Conservation (phyloP, 345 rosid genomes). For the Eucalyptus erythrocorys region DNA sequence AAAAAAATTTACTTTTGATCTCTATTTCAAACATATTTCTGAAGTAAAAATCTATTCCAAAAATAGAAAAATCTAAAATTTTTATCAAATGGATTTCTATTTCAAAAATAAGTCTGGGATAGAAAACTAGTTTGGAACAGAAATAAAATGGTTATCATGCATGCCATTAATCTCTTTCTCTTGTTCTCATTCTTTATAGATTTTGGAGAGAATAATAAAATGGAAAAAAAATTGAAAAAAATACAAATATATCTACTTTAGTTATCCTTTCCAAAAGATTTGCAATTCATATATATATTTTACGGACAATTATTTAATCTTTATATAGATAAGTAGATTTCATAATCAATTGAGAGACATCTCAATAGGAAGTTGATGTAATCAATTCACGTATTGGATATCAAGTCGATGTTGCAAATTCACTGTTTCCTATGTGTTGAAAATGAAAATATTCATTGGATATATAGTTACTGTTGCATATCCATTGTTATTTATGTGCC, state of each 20-base stretch:
- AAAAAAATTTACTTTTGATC: too few species aligned
- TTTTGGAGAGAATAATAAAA: neutral
- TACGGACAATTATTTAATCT: too few species aligned
- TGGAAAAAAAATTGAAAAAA: accelerated
- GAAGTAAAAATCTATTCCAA: too few species aligned
- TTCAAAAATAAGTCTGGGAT: too few species aligned
- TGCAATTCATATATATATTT: too few species aligned
- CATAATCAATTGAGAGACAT: neutral
- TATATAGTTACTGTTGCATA: neutral
- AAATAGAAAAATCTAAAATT: too few species aligned
- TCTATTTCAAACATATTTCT: too few species aligned
- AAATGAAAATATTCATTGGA: neutral
- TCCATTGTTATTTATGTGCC: neutral
- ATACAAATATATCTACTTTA: too few species aligned
- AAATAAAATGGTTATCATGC: too few species aligned
- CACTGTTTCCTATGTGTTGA: neutral
- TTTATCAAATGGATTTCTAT: too few species aligned
- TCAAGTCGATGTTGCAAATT: neutral
- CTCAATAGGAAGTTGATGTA: neutral
- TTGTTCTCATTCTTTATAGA: neutral
- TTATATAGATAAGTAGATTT: neutral
- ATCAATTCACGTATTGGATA: neutral
- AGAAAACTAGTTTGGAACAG: too few species aligned
- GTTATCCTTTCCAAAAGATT: too few species aligned
- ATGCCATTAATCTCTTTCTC: neutral